These are phyloP conservation scores for Salicornia ramosissima DNA, from an alignment of 148 eudicot genomes.

Conservation along the genomic window DNA sequence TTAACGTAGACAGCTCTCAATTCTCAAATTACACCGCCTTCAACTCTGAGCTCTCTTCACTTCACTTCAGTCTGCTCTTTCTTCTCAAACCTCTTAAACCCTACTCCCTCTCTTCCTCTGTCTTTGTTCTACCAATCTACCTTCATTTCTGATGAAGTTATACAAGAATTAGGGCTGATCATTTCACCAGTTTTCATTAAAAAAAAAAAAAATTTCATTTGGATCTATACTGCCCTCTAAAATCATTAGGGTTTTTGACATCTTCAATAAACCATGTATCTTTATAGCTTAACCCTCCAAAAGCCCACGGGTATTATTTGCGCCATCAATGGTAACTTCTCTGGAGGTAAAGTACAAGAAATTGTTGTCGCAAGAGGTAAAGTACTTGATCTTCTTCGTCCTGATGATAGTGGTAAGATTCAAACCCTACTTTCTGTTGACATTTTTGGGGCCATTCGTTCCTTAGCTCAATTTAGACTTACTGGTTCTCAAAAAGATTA, in stretches of 20 bases:
- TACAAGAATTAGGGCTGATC: neutral
- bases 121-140: neutral
- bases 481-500: constrained; percentile 93
- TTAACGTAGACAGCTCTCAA: too few species aligned
- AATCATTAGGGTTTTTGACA: neutral
- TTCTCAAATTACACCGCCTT: neutral
- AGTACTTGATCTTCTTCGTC: constrained; percentile 77
- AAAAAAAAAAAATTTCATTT: neutral
- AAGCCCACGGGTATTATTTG: constrained; percentile 67
- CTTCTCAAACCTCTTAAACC: constrained; percentile 4
- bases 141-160: neutral
- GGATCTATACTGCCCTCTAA: neutral
- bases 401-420: constrained; percentile 89
- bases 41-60: neutral
- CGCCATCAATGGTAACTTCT: constrained; percentile 88
- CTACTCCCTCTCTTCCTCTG: constrained; percentile 12
- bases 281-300: constrained; percentile 88
- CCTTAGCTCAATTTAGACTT: constrained; percentile 73
- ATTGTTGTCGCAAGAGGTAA: constrained; percentile 84
- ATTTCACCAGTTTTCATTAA: neutral
- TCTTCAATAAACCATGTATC: constrained; percentile 46
- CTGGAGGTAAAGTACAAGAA: constrained; percentile 76
- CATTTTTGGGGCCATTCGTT: constrained; percentile 78
- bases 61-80: neutral
- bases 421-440: constrained; percentile 89